phyloP scores from a whole-genome alignment of 2,329 filamentous ascomycete species.

The Didymosphaeria variabile region DNA sequence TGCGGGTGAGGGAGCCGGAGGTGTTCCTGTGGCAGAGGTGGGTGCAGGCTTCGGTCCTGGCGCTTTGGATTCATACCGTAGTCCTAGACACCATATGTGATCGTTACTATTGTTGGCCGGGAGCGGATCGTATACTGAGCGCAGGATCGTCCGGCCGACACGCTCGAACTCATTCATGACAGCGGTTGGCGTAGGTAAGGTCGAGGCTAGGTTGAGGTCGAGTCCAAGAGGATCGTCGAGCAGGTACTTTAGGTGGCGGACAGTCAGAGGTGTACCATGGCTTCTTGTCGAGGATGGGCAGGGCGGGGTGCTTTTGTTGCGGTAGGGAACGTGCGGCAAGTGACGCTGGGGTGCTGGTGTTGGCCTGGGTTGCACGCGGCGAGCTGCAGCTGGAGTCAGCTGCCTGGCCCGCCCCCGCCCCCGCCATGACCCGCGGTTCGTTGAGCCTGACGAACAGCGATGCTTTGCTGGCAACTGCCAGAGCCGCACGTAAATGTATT shows the following conservation, averaged over 20 bases:
- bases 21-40: conserved; percentile 21
- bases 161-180: conserved; percentile 77
- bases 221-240: neutral
- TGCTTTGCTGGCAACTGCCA: neutral
- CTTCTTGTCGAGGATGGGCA: neutral
- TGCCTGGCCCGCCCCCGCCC: conserved; percentile 4
- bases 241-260: neutral
- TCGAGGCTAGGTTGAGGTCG: conserved; percentile 9
- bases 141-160: conserved; percentile 79
- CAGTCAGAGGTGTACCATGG: conserved; percentile 1
- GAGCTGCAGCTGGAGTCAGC: conserved; percentile 11
- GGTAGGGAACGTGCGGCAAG: neutral
- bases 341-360: neutral
- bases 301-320: neutral
- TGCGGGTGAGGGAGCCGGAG: conserved; percentile 31
- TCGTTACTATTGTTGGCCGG: conserved; percentile 78
- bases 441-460: neutral
- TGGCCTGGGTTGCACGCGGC: conserved; percentile 6
- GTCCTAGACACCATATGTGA: conserved; percentile 85
- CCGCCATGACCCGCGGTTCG: neutral
- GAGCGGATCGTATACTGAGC: conserved; percentile 91
- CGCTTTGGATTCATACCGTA: conserved; percentile 59
- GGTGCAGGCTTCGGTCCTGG: conserved; percentile 34
- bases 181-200: conserved; percentile 17
- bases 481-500: neutral